Percentiles rank a stretch among this genome's conserved stretches.
phyloP scores from a whole-genome alignment of 2,329 filamentous ascomycete genomes.

The Microdochium trichocladiopsis region DNA sequence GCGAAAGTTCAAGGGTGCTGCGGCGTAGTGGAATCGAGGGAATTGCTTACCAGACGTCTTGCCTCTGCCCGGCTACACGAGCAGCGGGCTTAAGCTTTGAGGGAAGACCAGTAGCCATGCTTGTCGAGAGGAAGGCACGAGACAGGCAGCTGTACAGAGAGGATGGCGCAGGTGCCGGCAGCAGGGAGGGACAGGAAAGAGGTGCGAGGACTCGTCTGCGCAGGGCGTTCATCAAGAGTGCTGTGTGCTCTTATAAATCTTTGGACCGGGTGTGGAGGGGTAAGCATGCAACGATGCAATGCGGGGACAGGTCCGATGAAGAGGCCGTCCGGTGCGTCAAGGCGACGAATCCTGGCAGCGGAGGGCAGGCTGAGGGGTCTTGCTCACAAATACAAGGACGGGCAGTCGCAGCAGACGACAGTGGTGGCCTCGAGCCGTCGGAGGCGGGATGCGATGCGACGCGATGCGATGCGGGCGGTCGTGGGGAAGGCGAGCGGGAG shows the following conservation, averaged over 20 bases:
- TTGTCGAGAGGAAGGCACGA: conserved; percentile 18
- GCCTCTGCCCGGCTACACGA: conserved; percentile 39
- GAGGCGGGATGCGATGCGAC: too few relatives aligned
- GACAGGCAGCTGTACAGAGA: background rate
- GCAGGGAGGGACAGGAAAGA: background rate
- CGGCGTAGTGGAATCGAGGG: background rate
- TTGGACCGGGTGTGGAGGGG: background rate
- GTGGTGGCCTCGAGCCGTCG: too few relatives aligned
- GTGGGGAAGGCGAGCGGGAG: too few relatives aligned
- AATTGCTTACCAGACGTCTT: conserved; percentile 42
- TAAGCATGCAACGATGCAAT: too few relatives aligned
- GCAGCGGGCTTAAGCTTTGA: conserved; percentile 43
- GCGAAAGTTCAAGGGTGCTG: background rate
- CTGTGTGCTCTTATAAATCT: background rate
- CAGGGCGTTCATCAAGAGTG: background rate
- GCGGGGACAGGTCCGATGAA: too few relatives aligned
- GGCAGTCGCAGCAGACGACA: too few relatives aligned
- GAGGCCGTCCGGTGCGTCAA: too few relatives aligned
- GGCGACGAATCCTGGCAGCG: too few relatives aligned
- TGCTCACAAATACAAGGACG: too few relatives aligned
- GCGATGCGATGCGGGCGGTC: too few relatives aligned
- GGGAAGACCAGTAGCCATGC: conserved; percentile 29
- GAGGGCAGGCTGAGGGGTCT: too few relatives aligned
- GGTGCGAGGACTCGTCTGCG: background rate
- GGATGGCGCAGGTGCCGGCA: conserved; percentile 4